These are phyloP conservation scores for Blepharisma japonicum DNA, from an alignment of 73 alveolate genomes.

Conservation along the genomic window DNA sequence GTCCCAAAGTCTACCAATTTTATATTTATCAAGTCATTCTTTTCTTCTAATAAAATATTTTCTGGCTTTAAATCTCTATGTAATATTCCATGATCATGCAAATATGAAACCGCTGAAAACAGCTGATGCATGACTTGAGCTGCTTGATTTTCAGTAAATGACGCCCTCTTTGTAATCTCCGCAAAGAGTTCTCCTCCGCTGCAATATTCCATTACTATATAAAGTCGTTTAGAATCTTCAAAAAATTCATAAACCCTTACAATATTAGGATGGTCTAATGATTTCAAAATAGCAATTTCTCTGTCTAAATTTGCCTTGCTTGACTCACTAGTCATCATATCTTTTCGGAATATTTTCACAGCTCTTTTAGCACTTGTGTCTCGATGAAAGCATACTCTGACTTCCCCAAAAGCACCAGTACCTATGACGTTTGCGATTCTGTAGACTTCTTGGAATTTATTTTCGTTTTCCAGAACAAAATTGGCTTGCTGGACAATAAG, in stretches of 20 bases:
- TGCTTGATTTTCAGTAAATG: conserved; percentile 61
- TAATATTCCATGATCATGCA: conserved; percentile 61
- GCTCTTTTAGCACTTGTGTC: conserved; percentile 41
- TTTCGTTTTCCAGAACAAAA: conserved; percentile 13
- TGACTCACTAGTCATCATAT: conserved; percentile 16
- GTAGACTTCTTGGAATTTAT: conserved; percentile 29
- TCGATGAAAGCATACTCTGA: conserved; percentile 35
- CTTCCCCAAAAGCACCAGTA: conserved; percentile 49
- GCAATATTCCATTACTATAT: conserved; percentile 66
- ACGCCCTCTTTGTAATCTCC: conserved; percentile 44
- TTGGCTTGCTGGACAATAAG: conserved; percentile 7
- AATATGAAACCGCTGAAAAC: conserved; percentile 59
- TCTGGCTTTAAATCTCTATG: conserved; percentile 89
- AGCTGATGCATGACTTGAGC: conserved; percentile 64
- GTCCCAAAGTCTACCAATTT: conserved; percentile 81
- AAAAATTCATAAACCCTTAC: conserved; percentile 63
- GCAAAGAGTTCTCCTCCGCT: conserved; percentile 75
- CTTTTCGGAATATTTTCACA: conserved; percentile 40
- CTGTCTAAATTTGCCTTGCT: conserved; percentile 35
- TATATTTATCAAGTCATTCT: conserved; percentile 39
- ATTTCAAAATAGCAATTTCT: conserved; percentile 38
- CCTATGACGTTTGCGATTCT: conserved; percentile 31
- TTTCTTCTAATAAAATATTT: conserved; percentile 65
- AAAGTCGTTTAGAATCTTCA: conserved; percentile 55
- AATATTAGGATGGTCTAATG: conserved; percentile 76